Conservation (phyloP, 2,329 filamentous ascomycete genomes). For the Leptosphaerulina australis region DNA sequence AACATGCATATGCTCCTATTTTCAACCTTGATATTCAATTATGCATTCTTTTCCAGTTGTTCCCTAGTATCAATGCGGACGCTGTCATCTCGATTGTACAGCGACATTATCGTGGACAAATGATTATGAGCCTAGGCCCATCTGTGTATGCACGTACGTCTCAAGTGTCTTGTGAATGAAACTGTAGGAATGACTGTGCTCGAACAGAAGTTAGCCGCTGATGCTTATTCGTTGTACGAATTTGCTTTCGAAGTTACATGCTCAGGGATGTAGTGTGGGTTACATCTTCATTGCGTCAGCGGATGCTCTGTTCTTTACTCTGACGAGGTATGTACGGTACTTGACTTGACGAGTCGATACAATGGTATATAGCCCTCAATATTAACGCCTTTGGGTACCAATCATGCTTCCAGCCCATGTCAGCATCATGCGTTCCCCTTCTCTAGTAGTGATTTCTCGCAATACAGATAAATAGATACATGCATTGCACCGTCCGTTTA, state of each 20-base stretch:
- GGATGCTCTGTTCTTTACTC: not conserved
- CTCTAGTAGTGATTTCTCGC: slow-evolving; percentile 22
- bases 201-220: slow-evolving; percentile 1
- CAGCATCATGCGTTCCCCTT: slow-evolving; percentile 4
- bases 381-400: not conserved
- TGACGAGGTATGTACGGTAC: slow-evolving; percentile 9
- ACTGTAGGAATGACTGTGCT: slow-evolving; percentile 13
- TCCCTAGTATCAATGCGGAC: not conserved
- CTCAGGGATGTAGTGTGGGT: slow-evolving; percentile 24
- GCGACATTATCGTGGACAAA: not conserved
- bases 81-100: not conserved
- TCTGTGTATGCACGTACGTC: slow-evolving; percentile 8
- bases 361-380: slow-evolving; percentile 7
- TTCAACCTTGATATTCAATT: slow-evolving; percentile 4
- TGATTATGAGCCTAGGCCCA: slow-evolving; percentile 2
- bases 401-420: not conserved
- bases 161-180: slow-evolving; percentile 15
- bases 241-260: not conserved
- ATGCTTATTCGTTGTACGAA: slow-evolving; percentile 9
- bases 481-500: slow-evolving; percentile 31
- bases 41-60: not conserved
- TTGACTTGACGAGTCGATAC: not conserved
- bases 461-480: slow-evolving; percentile 39
- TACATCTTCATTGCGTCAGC: slow-evolving; percentile 6
- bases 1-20: not conserved